phyloP scores from a whole-genome alignment of 2,329 filamentous ascomycete species.

The Cucurbitaria berberidis region DNA sequence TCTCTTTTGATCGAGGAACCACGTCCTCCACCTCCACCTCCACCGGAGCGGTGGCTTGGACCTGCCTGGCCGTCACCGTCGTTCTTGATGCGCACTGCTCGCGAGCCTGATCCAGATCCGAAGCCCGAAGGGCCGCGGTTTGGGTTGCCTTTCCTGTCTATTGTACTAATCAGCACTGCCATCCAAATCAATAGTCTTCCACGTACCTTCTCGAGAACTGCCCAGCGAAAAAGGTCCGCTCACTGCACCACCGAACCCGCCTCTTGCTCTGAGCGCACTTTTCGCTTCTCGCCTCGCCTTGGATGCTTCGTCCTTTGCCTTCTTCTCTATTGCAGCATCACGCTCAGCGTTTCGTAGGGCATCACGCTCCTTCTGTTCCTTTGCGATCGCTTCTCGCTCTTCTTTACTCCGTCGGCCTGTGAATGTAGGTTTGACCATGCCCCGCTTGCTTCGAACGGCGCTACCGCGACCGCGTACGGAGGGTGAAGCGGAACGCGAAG shows the following conservation, averaged over 20 bases:
- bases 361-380: constrained; percentile 48
- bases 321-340: constrained; percentile 36
- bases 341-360: constrained; percentile 45
- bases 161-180: constrained; percentile 10
- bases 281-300: constrained; percentile 28
- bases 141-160: constrained; percentile 29
- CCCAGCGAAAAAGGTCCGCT: constrained; percentile 52
- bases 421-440: constrained; percentile 49
- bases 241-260: constrained; percentile 51
- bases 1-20: constrained; percentile 32
- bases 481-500: constrained; percentile 40
- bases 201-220: constrained; percentile 35
- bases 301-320: constrained; percentile 27
- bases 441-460: constrained; percentile 35
- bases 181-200: not conserved
- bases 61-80: constrained; percentile 35
- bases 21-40: too few species aligned
- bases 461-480: constrained; percentile 35
- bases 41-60: constrained; percentile 19
- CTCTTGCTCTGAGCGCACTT: constrained; percentile 44
- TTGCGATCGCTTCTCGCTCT: constrained; percentile 52
- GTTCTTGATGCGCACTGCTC: constrained; percentile 39
- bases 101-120: constrained; percentile 37
- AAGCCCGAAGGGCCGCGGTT: constrained; percentile 30
- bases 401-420: constrained; percentile 54